Conservation (phyloP, 148 eudicot genomes). For the Fagopyrum esculentum region DNA sequence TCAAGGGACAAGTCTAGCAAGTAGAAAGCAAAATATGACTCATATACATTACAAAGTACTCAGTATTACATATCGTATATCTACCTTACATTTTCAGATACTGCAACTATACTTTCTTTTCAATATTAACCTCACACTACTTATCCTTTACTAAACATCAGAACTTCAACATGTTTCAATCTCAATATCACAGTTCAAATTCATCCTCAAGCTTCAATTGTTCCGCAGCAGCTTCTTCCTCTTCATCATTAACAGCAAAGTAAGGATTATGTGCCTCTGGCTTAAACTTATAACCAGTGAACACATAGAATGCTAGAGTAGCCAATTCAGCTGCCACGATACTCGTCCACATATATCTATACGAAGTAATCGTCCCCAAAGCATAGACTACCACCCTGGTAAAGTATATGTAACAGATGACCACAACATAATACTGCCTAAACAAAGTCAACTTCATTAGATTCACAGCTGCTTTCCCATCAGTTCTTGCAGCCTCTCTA, state of each 20-base stretch:
- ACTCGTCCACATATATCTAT: slow-evolving; percentile 66
- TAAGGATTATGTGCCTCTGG: slow-evolving; percentile 73
- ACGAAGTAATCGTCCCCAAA: slow-evolving; percentile 67
- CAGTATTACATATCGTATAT: slow-evolving; percentile 8
- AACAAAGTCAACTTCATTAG: slow-evolving; percentile 72
- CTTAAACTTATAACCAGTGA: slow-evolving; percentile 64
- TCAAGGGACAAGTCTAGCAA: not conserved
- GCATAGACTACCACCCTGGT: slow-evolving; percentile 76
- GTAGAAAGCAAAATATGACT: not conserved
- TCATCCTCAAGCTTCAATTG: slow-evolving; percentile 66
- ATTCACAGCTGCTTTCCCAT: slow-evolving; percentile 84
- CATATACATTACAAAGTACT: not conserved
- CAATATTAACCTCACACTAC: not conserved
- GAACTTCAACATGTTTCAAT: not conserved
- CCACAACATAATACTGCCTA: slow-evolving; percentile 70
- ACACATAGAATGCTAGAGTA: slow-evolving; percentile 62
- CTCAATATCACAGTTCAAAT: slow-evolving; percentile 47
- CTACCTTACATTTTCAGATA: not conserved
- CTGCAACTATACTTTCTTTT: slow-evolving; percentile 6
- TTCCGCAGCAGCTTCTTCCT: slow-evolving; percentile 76
- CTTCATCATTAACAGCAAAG: slow-evolving; percentile 68
- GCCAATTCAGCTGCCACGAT: slow-evolving; percentile 66
- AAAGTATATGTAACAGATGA: slow-evolving; percentile 77
- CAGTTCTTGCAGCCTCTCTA: slow-evolving; percentile 60
- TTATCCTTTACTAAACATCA: not conserved